Percentiles rank a stretch among this genome's conserved stretches.
Conservation (phyloP, 371 early-diverging fungal genomes). For the Zychaea mexicana region DNA sequence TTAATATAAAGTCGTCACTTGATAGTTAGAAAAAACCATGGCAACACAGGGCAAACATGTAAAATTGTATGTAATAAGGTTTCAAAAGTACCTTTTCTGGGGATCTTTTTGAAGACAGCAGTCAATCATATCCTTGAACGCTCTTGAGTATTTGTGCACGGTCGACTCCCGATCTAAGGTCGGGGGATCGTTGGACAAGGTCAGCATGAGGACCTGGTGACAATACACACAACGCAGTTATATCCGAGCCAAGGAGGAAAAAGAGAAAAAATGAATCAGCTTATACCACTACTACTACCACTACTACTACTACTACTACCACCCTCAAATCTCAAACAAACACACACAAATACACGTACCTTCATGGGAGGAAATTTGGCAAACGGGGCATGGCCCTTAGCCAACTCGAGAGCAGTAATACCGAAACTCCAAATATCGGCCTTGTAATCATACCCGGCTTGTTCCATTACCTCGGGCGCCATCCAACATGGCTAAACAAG, state of each 20-base stretch:
- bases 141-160: conserved; percentile 73
- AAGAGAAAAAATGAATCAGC: too few relatives aligned
- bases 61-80: background rate
- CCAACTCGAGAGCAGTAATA: conserved; percentile 88
- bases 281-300: too few relatives aligned
- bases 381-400: conserved; percentile 92
- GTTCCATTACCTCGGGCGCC: conserved; percentile 84
- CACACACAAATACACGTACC: conserved; percentile 53
- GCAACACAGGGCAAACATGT: too few relatives aligned
- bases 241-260: background rate
- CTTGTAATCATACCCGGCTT: conserved; percentile 83
- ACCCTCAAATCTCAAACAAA: too few relatives aligned
- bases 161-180: conserved; percentile 80
- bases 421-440: conserved; percentile 96
- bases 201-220: conserved; percentile 82
- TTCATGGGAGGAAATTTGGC: conserved; percentile 90
- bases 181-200: conserved; percentile 87
- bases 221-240: background rate
- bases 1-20: too few relatives aligned
- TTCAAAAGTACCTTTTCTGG: conserved; percentile 58
- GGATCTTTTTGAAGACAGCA: conserved; percentile 85
- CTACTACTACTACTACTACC: too few relatives aligned
- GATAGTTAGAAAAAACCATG: too few relatives aligned
- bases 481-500: conserved; percentile 82
- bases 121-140: conserved; percentile 88